Percentiles rank a stretch among this genome's conserved stretches.
Evolutionary conservation across 495 filamentous ascomycete species (phyloP).

Genomic region (Massariosphaeria phaeospora): DNA sequence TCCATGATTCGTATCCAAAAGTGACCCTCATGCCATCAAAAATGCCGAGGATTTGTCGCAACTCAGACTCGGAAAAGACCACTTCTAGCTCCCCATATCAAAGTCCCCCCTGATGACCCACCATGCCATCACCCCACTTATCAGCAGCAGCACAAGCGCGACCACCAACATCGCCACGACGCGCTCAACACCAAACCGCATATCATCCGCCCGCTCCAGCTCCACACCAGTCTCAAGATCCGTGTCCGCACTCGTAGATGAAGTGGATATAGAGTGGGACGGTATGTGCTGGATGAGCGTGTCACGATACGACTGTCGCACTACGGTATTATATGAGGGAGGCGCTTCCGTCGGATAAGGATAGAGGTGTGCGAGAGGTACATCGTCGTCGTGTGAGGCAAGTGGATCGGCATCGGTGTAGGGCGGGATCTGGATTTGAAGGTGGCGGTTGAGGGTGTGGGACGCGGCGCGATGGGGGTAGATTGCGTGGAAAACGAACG

Average conservation of each 20-base stretch:
- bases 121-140: not conserved
- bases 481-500: not conserved
- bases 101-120: too few relatives aligned
- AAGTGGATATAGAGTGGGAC: not conserved
- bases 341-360: constrained; percentile 25
- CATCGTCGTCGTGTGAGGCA: constrained; percentile 12
- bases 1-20: too few relatives aligned
- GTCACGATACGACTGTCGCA: constrained; percentile 15
- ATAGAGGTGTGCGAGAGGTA: constrained; percentile 17
- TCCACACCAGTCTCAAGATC: constrained; percentile 15
- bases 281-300: constrained; percentile 25
- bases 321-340: constrained; percentile 15
- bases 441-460: not conserved
- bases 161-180: constrained; percentile 19
- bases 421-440: not conserved
- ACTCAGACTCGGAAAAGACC: too few relatives aligned
- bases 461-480: constrained; percentile 11
- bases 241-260: not conserved
- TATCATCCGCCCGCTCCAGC: not conserved
- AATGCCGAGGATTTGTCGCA: too few relatives aligned
- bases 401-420: constrained; percentile 7
- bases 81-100: too few relatives aligned
- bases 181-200: constrained; percentile 20
- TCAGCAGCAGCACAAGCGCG: constrained; percentile 1
- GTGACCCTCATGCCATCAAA: too few relatives aligned